These are phyloP conservation scores for Vigna reflexopilosa DNA, from an alignment of 306 rosid genomes.

Conservation along the genomic window DNA sequence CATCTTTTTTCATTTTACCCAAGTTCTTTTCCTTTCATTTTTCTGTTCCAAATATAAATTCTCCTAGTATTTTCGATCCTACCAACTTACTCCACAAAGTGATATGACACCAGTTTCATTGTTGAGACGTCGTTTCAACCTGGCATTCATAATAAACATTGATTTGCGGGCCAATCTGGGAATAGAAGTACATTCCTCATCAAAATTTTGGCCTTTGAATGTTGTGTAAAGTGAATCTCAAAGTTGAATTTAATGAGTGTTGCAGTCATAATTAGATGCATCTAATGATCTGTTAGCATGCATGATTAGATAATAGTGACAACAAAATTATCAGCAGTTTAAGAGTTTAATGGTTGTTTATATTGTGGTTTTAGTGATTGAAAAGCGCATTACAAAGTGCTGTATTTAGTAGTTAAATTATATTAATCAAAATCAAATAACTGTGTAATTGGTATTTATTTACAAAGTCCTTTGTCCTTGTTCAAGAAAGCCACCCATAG, in stretches of 20 bases:
- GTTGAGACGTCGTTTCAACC: background rate
- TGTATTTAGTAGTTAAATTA: background rate
- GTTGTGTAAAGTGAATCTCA: background rate
- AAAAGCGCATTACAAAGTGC: background rate
- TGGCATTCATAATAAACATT: background rate
- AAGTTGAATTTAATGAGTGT: too few species aligned
- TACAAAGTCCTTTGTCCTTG: background rate
- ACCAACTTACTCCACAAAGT: constrained; percentile 25
- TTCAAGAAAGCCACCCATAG: background rate
- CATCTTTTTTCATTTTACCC: too few species aligned
- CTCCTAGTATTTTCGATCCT: background rate
- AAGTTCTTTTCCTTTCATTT: too few species aligned
- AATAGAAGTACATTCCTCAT: background rate
- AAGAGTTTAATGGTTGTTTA: too few species aligned
- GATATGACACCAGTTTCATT: background rate
- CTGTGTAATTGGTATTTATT: background rate
- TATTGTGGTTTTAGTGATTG: background rate
- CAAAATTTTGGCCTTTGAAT: background rate
- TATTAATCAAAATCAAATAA: background rate
- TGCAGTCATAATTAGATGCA: too few species aligned
- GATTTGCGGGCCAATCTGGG: constrained; percentile 9
- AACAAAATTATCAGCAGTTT: background rate
- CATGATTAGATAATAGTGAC: background rate
- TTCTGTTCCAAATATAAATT: too few species aligned
- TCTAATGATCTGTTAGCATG: background rate